Evolutionary conservation across 495 filamentous ascomycete genomes (phyloP), one percentile per base, ranked within the genome.

Genomic region (Penicillium simplicissimum): DNA sequence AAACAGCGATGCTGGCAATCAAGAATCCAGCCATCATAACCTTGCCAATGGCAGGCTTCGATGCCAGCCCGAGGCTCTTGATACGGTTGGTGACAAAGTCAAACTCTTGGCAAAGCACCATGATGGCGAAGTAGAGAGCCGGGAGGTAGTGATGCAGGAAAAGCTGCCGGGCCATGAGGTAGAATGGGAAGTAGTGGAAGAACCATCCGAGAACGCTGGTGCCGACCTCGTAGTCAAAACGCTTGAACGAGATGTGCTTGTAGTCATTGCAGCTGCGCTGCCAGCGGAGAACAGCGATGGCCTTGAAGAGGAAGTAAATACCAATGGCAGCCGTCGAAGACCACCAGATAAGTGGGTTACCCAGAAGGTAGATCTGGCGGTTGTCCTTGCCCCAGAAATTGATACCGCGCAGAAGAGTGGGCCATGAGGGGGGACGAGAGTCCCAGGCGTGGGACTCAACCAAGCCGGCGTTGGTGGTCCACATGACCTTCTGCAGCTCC

Each of bases 401-500:
- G 83, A 98, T 98, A 60, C 95, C 95, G 62, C 95, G 92, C 62
- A 87, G 87, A 56, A 98, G 84, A 56, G 96, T 85, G 17, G 95
- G 95, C 95, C 95, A 98, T 19, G 92, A 93, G 15, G 87, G 86
- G 13, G 95, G 95, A 35, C 95, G 89, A 49, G 95, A 98, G 74
- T 98, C 95, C 95, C 95, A 98, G 52, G 93, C 91, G 70, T 98
- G 95, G 40, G 92, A 96, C 71, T 98, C 95, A 33, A 96, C 90
- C 57, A 98, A 85, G 33, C 95, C 96, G 35, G 95, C 95, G 70
- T 98, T 98, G 14, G 96, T 98, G 61, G 84, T 90, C 95, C 95
- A 98, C 95, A 98, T 98, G 40, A 98, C 96, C 75, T 92, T 92
- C 74, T 98, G 93, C n/a, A 98, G 81, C 77, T 98, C 95, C 91